Conservation (phyloP, 2,329 filamentous ascomycete genomes). For the Arthrobotrys megalospora region DNA sequence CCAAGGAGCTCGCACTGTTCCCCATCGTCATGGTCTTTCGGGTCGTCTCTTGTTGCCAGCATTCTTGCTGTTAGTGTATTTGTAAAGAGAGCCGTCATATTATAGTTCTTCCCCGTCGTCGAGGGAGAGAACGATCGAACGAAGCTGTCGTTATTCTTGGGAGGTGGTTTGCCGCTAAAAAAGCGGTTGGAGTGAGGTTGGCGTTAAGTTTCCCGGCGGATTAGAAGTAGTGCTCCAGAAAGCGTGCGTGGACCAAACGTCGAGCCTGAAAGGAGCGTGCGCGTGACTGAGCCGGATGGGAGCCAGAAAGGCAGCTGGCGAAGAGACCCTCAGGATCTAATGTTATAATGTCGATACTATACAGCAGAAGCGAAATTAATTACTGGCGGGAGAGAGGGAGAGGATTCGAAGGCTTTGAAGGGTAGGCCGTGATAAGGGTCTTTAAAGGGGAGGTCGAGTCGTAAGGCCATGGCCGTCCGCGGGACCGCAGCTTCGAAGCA, state of each 20-base stretch:
- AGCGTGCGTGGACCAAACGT: slow-evolving; percentile 18
- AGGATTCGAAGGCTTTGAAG: not conserved
- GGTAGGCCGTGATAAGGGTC: slow-evolving; percentile 12
- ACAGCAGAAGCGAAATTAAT: slow-evolving; percentile 13
- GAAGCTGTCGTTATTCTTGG: not conserved
- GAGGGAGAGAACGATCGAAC: slow-evolving; percentile 13
- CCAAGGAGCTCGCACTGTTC: slow-evolving; percentile 91
- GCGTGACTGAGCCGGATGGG: slow-evolving; percentile 25
- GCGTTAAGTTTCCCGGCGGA: slow-evolving; percentile 2
- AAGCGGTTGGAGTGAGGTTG: slow-evolving; percentile 28
- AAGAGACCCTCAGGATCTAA: not conserved
- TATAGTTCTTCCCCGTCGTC: not conserved
- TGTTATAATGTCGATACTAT: not conserved
- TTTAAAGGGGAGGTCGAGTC: slow-evolving; percentile 40
- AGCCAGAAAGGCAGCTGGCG: slow-evolving; percentile 18
- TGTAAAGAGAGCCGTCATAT: slow-evolving; percentile 21
- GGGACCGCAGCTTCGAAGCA: slow-evolving; percentile 21
- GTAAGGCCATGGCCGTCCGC: slow-evolving; percentile 6
- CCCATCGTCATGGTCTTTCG: slow-evolving; percentile 67
- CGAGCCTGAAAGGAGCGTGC: slow-evolving; percentile 13
- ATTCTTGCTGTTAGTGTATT: slow-evolving; percentile 27
- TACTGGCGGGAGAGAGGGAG: not conserved
- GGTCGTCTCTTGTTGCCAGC: slow-evolving; percentile 39
- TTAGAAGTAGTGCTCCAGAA: not conserved
- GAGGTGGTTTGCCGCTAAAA: slow-evolving; percentile 1